Evolutionary conservation across 2,329 filamentous ascomycete species (phyloP).

Genomic region (Fusarium pseudoanthophilum): DNA sequence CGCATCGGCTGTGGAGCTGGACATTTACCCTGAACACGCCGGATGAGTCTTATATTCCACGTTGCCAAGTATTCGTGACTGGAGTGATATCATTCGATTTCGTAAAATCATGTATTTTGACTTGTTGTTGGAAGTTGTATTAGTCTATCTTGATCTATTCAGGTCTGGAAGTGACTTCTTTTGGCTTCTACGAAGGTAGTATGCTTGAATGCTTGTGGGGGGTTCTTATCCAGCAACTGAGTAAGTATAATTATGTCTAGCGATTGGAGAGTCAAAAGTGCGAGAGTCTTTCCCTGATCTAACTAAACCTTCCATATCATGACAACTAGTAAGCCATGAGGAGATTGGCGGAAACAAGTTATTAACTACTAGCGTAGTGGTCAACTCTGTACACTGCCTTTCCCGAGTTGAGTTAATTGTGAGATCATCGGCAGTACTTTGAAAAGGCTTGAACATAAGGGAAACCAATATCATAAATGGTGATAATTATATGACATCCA

Average conservation of each 20-base stretch:
- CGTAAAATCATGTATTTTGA: neutral
- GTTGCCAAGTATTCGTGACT: neutral
- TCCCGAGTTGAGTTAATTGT: neutral
- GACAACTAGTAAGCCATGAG: neutral
- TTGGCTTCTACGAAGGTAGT: neutral
- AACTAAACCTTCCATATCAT: neutral
- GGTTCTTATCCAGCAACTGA: too few species aligned
- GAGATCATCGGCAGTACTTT: neutral
- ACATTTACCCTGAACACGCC: slow-evolving; percentile 26
- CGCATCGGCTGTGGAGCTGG: slow-evolving; percentile 16
- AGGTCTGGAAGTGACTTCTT: neutral
- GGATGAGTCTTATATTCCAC: slow-evolving; percentile 14
- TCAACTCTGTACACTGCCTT: neutral
- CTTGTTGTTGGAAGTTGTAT: neutral
- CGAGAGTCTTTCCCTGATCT: too few species aligned
- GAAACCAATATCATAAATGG: neutral
- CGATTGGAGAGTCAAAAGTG: neutral
- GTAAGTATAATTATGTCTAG: neutral
- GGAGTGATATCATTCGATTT: neutral
- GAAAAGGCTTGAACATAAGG: neutral
- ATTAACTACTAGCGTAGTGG: neutral
- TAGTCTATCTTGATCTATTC: neutral
- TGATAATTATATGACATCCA: neutral
- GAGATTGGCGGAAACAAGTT: neutral
- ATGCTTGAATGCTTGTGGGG: neutral